Base-by-base conservation (phyloP, 1,139 yeast species). In the Suhomyces terraborum region DNA sequence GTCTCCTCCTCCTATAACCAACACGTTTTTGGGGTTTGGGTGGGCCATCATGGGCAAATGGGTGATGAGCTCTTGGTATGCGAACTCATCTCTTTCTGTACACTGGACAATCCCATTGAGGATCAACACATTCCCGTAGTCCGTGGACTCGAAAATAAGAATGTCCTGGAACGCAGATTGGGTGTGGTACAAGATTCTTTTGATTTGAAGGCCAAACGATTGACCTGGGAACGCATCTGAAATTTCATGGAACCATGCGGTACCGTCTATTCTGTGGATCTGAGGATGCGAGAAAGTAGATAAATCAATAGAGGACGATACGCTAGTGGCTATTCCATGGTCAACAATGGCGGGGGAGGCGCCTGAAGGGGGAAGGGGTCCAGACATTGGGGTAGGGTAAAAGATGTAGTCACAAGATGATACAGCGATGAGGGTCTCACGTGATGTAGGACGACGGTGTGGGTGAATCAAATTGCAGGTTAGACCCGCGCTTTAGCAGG, bases 1-100 rank as follows among this genome's bases (percentile, higher is more conserved):
- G 64, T 88, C 96, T 30, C 96, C 96, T 22, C 96, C 96, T 25
- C 96, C 96, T 53, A 88, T 87, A 35, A 88, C 95, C 46, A 88
- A 75, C 14, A 88, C 95, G 44, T 75, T 77, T 58, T 77, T 77
- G 13, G 96, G 96, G 41, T 69, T 61, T 26, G 83, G 80, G 62
- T 88, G 96, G 16, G 85, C 69, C 79, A 82, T 80, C 48, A 88
- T 58, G 9, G 96, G 91, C 41, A 86, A 66, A 58, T 88, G 94
- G 13, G 94, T 73, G 56, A 88, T 88, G 79, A 88, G 82, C 64
- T 88, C 96, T 64, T 88, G 96, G 68, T 88, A 85, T 25, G 95
- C 87, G 65, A 84, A 87, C 65, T 88, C 96, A 57, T 88, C 96
- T 50, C 88, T 78, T 63, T 88, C 96, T 2, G 95, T 84, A 49